Conservation (phyloP, 2,329 filamentous ascomycete species). For the Metarhizium sp. region DNA sequence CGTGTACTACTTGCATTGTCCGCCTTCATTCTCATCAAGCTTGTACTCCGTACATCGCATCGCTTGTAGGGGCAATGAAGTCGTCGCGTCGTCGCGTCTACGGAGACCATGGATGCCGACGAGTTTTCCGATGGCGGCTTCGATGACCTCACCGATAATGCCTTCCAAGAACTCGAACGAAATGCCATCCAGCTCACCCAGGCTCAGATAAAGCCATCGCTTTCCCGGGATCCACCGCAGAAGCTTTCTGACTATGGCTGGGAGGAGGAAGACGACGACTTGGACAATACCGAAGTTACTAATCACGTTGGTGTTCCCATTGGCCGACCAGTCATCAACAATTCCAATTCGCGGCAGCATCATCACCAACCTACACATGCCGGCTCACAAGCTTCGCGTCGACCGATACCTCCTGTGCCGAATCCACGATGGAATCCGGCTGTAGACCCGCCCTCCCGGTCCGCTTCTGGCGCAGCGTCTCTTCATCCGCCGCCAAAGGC, state of each 20-base stretch:
- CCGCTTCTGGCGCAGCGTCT: constrained; percentile 6
- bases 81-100: neutral
- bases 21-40: neutral
- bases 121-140: constrained; percentile 56
- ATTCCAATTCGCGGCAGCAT: constrained; percentile 21
- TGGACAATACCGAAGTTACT: constrained; percentile 48
- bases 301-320: constrained; percentile 35
- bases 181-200: constrained; percentile 54
- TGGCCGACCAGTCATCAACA: constrained; percentile 25
- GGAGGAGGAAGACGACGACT: constrained; percentile 46
- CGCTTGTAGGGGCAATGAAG: constrained; percentile 8
- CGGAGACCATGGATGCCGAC: constrained; percentile 34
- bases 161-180: constrained; percentile 53
- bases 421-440: constrained; percentile 30
- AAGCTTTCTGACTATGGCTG: constrained; percentile 30
- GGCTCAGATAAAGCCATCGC: constrained; percentile 17
- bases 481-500: constrained; percentile 9
- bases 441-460: constrained; percentile 16
- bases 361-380: constrained; percentile 18
- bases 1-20: neutral
- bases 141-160: constrained; percentile 48
- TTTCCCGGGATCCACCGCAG: constrained; percentile 14
- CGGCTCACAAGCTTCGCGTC: constrained; percentile 14
- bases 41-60: neutral
- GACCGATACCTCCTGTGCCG: constrained; percentile 20